These are phyloP conservation scores for Pseudisothecium myosuroides DNA, from an alignment of 225 moss, liverwort and hornwort species.

Conservation along the genomic window DNA sequence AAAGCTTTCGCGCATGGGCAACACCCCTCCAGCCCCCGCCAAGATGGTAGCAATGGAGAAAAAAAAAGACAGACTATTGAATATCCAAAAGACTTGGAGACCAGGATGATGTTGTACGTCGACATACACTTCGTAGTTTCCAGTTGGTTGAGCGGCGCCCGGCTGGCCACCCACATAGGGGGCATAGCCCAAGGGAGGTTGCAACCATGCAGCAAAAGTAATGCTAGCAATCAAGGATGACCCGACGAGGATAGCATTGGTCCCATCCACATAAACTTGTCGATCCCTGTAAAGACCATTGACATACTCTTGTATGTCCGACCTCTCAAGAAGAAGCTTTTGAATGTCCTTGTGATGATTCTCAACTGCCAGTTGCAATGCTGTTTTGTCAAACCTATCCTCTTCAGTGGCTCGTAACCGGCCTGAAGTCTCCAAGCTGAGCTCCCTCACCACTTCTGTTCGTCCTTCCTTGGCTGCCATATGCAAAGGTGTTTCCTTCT, in stretches of 20 bases:
- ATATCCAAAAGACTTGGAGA: conserved; percentile 32
- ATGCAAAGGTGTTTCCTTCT: conserved; percentile 28
- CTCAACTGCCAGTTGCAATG: conserved; percentile 37
- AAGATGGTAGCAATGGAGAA: conserved; percentile 38
- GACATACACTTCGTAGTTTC: conserved; percentile 16
- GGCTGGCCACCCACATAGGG: not conserved
- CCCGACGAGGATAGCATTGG: conserved; percentile 40
- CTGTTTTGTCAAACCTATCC: conserved; percentile 13
- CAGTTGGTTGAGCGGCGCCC: not conserved
- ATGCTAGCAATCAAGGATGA: conserved; percentile 32
- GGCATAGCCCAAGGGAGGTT: conserved; percentile 27
- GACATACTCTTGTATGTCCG: conserved; percentile 37
- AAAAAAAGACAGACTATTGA: conserved; percentile 36
- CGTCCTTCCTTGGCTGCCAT: conserved; percentile 25
- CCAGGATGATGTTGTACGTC: conserved; percentile 13
- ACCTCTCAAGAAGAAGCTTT: conserved; percentile 29
- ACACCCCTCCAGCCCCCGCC: conserved; percentile 32
- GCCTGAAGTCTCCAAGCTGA: conserved; percentile 19
- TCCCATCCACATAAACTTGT: conserved; percentile 37
- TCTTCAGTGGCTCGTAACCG: conserved; percentile 27
- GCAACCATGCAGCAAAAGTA: conserved; percentile 43
- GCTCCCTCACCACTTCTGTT: conserved; percentile 22
- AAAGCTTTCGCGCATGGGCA: conserved; percentile 31
- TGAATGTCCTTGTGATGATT: conserved; percentile 32
- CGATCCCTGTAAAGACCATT: conserved; percentile 35